phyloP scores from a whole-genome alignment of 345 rosid genomes.

The Triadica sebifera region DNA sequence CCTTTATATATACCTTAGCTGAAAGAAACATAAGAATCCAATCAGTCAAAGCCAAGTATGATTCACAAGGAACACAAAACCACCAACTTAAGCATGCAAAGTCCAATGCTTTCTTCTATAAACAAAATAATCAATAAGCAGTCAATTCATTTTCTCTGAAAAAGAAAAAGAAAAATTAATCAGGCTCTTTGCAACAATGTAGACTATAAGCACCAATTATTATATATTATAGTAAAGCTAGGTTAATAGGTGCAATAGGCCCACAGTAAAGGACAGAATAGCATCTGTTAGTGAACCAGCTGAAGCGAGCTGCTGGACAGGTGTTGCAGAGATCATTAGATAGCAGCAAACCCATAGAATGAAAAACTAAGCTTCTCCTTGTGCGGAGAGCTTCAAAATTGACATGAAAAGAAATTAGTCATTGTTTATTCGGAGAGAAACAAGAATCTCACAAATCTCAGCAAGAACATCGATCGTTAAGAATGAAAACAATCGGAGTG shows the following conservation, averaged over 20 bases:
- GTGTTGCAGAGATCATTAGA: not conserved
- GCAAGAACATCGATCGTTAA: too few species aligned
- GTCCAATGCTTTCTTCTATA: not conserved
- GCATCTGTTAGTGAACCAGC: not conserved
- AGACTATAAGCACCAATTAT: not conserved
- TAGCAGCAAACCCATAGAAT: not conserved
- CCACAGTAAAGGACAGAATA: too few species aligned
- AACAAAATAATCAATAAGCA: not conserved
- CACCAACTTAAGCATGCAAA: not conserved
- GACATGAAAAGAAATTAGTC: too few species aligned
- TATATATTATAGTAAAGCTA: too few species aligned
- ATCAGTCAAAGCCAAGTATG: not conserved
- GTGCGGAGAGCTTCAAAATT: too few species aligned
- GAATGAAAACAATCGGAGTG: too few species aligned
- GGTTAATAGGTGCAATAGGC: too few species aligned
- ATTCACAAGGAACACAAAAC: too few species aligned
- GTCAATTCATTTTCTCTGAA: too few species aligned
- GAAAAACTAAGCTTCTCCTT: not conserved
- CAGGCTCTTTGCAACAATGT: not conserved
- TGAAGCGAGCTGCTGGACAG: not conserved
- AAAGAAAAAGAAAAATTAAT: not conserved
- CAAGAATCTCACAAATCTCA: too few species aligned
- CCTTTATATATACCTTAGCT: slow-evolving; percentile 24
- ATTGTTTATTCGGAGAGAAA: too few species aligned
- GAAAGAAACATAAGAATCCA: slow-evolving; percentile 16